Evolutionary conservation across 2,329 filamentous ascomycete species (phyloP), one percentile per base, ranked within the genome.

Genomic region (Alternaria novae-zelandiae): DNA sequence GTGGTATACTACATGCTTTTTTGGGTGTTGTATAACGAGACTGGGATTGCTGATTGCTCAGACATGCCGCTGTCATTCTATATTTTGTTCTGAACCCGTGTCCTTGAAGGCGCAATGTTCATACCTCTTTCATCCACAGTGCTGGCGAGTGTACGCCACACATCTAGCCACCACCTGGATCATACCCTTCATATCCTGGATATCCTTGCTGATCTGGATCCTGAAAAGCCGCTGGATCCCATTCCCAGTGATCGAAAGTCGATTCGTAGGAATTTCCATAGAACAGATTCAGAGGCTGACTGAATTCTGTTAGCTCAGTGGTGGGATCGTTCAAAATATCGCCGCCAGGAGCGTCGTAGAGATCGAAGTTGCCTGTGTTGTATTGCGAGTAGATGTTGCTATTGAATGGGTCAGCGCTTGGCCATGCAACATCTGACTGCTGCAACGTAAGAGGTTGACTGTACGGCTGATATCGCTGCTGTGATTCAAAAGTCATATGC

Each of bases 251-350:
- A 17, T 70, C 57, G 45, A 66, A 68, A 21, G 57, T 54, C 11
- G 60, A 60, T 15, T 56, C 21, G 23, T 65, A 69, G 8, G 66
- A 65, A 47, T 68, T 68, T 9, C 64, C 63, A 45, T 63, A 69
- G 25, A 61, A 55, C 11, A 57, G 36, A 5, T 44, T 57, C 26
- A 66, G 54, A n/a, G 61, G 49, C 47, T 61, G 61, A 2, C 25
- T 43, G 17, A 30, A 64, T 6, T 59, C 50, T 25, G 41, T 45
- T 3, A 46, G 1, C 5, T n/a, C 50, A 6, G 61, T 13, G 10
- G 44, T 36, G 0, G 57, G 17, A 25, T 45, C 46, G 21, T 59
- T 55, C n/a, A 56, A 0, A 21, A 17, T 30, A 43, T 5, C 55
- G 13, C 32, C 32, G 7, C 51, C 36, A 11, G 45, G 23, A 8